Base-by-base conservation (phyloP, 768 basidiomycete genomes). In the Pisolithus tinctorius region DNA sequence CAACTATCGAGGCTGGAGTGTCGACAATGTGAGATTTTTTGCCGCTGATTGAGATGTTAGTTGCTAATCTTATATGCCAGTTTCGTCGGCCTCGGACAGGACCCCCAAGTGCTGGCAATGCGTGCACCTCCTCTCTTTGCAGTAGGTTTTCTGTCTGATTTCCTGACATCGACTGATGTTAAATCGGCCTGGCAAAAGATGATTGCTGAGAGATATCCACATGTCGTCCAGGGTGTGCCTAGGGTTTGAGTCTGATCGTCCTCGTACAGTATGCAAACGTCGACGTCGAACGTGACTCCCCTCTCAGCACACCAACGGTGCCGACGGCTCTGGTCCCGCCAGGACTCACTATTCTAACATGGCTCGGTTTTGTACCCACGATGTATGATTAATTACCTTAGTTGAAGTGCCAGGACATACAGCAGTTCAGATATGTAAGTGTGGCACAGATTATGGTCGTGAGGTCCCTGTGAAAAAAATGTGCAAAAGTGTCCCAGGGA, bases 61-160 rank as follows among this genome's bases (percentile, higher is more conserved):
- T 23, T 42, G 48, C 8, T 39, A 26, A 44, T 48, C 29, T 38
- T 38, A 39, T 27, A 25, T 26, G 48, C 30, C 50, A 86, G 85
- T 34, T 89, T 92, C 62, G 90, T 93, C 30, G 89, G 88, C 7
- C 74, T 93, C 8, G 88, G 81, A 47, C 89, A 93, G 65, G 88
- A 93, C 61, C 90, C 88, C 3, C 80, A 86, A 58, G 79, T 91
- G 17, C 71, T 92, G 43, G 83, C 83, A 5, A 71, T 80, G 41
- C 77, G 91, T 45, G 83, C 86, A 16, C 89, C 88, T 16, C 79
- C 75, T 34, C 69, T 91, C 42, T 90, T 88, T 60, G 71, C 61
- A 29, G 83, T 85, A 78, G 64, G 23, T 13, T 49, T 43, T 13
- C 20, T 23, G 7, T 47, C 23, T 13, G 6, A 16, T 44, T 20